These are phyloP conservation scores for Wickerhamiella nectarea DNA, from an alignment of 805 yeast genomes.

Conservation along the genomic window DNA sequence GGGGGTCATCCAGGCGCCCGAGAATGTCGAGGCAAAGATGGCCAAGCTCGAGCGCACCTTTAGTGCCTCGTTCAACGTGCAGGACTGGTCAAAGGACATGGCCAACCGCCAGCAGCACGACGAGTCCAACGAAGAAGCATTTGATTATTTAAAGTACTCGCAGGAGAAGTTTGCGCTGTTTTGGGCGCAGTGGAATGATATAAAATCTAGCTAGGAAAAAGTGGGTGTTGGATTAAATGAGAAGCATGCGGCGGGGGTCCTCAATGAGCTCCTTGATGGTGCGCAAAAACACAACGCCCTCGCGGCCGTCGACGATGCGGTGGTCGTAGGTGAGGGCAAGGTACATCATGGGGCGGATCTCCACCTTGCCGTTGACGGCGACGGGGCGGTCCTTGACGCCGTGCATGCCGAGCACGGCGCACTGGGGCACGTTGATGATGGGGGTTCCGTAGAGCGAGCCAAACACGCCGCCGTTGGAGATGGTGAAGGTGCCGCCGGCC, in stretches of 20 bases:
- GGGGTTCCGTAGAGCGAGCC: slow-evolving; percentile 98
- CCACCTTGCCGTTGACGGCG: slow-evolving; percentile 89
- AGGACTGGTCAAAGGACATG: background rate
- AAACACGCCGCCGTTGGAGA: slow-evolving; percentile 97
- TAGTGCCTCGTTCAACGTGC: background rate
- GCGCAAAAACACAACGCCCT: slow-evolving; percentile 93
- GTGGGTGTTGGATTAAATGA: slow-evolving; percentile 23
- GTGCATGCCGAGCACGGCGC: slow-evolving; percentile 94
- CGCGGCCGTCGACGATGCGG: slow-evolving; percentile 96
- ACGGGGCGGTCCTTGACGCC: slow-evolving; percentile 97
- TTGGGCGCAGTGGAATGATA: slow-evolving; percentile 47
- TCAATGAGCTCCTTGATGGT: slow-evolving; percentile 93
- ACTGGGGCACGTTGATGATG: slow-evolving; percentile 94
- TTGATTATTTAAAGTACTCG: slow-evolving; percentile 66
- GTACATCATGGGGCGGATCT: slow-evolving; percentile 98
- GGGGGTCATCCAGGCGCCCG: slow-evolving; percentile 76
- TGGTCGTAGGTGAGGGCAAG: slow-evolving; percentile 96
- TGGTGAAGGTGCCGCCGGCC: slow-evolving; percentile 99
- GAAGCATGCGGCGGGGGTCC: slow-evolving; percentile 97
- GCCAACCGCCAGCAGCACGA: slow-evolving; percentile 5
- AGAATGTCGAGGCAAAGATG: slow-evolving; percentile 23
- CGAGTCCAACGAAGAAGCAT: slow-evolving; percentile 28
- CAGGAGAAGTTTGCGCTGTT: slow-evolving; percentile 59
- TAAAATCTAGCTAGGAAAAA: background rate
- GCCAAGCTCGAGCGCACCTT: slow-evolving; percentile 9